Evolutionary conservation across 106 monocot genomes (phyloP).

Genomic region (Platanthera guangdongensis): DNA sequence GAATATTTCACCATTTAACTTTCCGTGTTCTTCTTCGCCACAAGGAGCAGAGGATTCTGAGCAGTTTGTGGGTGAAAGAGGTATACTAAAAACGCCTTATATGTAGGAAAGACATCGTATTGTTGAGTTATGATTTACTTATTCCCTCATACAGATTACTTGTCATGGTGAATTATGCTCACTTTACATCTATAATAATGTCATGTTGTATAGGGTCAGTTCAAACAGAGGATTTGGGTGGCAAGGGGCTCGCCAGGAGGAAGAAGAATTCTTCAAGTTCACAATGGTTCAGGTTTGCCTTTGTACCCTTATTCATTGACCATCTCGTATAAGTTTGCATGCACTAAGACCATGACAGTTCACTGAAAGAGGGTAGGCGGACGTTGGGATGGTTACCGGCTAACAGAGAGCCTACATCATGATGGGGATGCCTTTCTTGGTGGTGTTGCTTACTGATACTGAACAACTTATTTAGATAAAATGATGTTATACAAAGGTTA

Average conservation of each 20-base stretch:
- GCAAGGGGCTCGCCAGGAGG: conserved; percentile 74
- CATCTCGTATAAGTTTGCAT: no score
- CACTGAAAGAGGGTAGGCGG: conserved; percentile 61
- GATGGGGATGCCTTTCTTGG: conserved; percentile 73
- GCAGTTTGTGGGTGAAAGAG: conserved; percentile 76
- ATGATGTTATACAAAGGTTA: no score
- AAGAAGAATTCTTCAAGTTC: conserved; percentile 80
- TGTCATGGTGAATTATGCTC: no score
- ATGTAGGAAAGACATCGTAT: no score
- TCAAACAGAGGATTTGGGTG: conserved; percentile 85
- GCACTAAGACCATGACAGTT: no score
- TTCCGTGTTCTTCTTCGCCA: conserved; percentile 75
- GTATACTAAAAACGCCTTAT: conserved; percentile 12
- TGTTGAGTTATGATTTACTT: no score
- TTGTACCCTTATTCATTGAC: background rate
- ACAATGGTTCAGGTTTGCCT: conserved; percentile 75
- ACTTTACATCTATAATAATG: background rate
- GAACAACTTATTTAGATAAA: no score
- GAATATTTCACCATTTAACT: conserved; percentile 88
- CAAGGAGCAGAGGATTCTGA: conserved; percentile 64
- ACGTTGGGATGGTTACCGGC: conserved; percentile 84
- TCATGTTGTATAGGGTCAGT: conserved; percentile 37
- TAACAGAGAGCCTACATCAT: conserved; percentile 80
- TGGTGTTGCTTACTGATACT: conserved; percentile 69
- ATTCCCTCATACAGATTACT: no score